phyloP scores from a whole-genome alignment of 2,329 filamentous ascomycete genomes.

The Stagonosporopsis vannaccii region DNA sequence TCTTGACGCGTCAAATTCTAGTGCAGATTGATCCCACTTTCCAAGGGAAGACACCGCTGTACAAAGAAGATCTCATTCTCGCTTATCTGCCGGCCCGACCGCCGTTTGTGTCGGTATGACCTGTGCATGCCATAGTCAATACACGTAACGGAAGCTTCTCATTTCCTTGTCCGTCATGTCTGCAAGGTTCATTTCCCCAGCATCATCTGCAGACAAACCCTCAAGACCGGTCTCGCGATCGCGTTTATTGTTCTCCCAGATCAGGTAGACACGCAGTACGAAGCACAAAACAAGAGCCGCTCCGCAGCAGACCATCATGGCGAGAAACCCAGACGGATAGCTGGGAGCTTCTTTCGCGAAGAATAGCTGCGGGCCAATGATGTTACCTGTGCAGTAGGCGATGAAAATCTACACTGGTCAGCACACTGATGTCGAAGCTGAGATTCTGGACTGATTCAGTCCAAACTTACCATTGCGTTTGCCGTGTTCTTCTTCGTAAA shows the following conservation, averaged over 20 bases:
- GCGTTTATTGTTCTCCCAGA: constrained; percentile 22
- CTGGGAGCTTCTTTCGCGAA: constrained; percentile 8
- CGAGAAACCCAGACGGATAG: constrained; percentile 18
- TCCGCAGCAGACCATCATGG: constrained; percentile 22
- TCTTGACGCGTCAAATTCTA: no score
- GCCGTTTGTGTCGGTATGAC: no score
- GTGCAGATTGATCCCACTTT: no score
- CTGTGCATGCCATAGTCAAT: no score
- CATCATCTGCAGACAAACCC: constrained; percentile 1
- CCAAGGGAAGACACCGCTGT: no score
- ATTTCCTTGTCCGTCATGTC: constrained; percentile 25
- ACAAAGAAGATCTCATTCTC: no score
- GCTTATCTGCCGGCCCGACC: no score
- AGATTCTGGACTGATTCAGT: not conserved
- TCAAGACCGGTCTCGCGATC: constrained; percentile 13
- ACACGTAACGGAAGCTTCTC: constrained; percentile 22
- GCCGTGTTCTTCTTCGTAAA: constrained; percentile 61
- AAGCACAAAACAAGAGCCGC: constrained; percentile 18
- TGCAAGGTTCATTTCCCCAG: constrained; percentile 13
- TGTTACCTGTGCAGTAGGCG: constrained; percentile 18
- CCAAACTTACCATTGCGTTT: constrained; percentile 47
- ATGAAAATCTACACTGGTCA: constrained; percentile 15
- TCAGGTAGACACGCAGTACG: constrained; percentile 18
- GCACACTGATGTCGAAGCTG: not conserved
- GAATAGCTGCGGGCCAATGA: constrained; percentile 18